phyloP scores from a whole-genome alignment of 108 stramenopile genomes.

The Fistulifera pelliculosa region DNA sequence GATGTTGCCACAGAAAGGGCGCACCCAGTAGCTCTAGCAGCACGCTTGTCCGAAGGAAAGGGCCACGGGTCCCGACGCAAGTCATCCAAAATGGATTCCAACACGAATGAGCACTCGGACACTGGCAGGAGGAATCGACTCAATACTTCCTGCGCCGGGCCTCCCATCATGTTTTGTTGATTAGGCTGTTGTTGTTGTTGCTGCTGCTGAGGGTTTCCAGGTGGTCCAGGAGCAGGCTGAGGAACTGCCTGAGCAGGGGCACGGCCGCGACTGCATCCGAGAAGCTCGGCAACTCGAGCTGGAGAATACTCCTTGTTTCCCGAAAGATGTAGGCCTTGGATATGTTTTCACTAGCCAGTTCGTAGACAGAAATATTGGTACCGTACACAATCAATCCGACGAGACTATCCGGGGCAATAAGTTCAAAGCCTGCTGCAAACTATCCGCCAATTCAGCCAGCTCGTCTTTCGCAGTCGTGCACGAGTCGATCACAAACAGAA shows the following conservation, averaged over 20 bases:
- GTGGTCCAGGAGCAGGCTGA: constrained; percentile 30
- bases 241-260: neutral
- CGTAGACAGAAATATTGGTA: constrained; percentile 96
- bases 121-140: constrained; percentile 90
- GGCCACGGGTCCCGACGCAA: constrained; percentile 97
- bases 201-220: constrained; percentile 16
- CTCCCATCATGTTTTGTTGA: constrained; percentile 21
- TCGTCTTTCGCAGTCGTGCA: constrained; percentile 79
- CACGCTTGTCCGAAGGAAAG: constrained; percentile 80
- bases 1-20: constrained; percentile 85
- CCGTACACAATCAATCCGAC: constrained; percentile 98
- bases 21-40: constrained; percentile 88
- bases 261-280: constrained; percentile 43
- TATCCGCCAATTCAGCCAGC: constrained; percentile 89
- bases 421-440: constrained; percentile 87
- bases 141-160: constrained; percentile 61
- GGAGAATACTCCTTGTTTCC: constrained; percentile 87
- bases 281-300: constrained; percentile 74
- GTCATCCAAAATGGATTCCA: constrained; percentile 96
- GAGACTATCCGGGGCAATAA: constrained; percentile 91
- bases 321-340: constrained; percentile 91
- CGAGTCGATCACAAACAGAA: constrained; percentile 96
- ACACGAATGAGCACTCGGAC: constrained; percentile 82
- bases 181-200: constrained; percentile 28
- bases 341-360: constrained; percentile 88